A percentile compares a stretch with the other conserved stretches of the same genome.
Conservation (phyloP, 1,284 basidiomycete genomes). For the Tausonia pullulans region DNA sequence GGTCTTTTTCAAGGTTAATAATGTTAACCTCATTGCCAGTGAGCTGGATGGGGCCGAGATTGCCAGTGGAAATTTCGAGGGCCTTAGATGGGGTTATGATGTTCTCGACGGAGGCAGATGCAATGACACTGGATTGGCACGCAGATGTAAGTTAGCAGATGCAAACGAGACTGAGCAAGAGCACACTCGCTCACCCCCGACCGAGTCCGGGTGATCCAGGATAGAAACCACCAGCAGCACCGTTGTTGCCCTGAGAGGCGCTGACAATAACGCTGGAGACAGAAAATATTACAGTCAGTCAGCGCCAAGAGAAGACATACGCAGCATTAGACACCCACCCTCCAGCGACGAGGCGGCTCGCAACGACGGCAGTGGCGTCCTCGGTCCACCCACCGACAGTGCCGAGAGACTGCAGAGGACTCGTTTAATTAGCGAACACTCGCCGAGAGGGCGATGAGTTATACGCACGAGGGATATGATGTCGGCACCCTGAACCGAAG, state of each 20-base stretch:
- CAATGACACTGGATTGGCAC: background rate
- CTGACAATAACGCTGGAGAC: background rate
- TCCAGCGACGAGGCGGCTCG: background rate
- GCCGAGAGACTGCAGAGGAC: background rate
- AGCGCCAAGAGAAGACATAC: background rate
- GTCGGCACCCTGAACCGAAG: background rate
- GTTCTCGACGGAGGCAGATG: constrained; percentile 10
- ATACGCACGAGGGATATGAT: constrained; percentile 3
- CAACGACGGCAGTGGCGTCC: constrained; percentile 4
- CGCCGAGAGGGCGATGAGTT: background rate
- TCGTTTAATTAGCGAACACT: too few species aligned
- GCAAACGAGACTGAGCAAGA: background rate
- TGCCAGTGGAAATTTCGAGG: background rate
- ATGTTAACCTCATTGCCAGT: background rate
- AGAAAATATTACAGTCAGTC: constrained; percentile 2
- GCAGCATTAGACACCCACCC: background rate
- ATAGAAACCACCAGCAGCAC: background rate
- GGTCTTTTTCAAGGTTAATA: too few species aligned
- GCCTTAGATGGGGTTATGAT: background rate
- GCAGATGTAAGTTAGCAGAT: too few species aligned
- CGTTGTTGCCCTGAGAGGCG: background rate
- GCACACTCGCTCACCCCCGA: background rate
- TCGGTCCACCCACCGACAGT: constrained; percentile 3
- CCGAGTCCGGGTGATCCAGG: too few species aligned
- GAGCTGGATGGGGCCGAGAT: background rate